Conservation (phyloP, 108 stramenopile genomes). For the Mediolabrus comicus region DNA sequence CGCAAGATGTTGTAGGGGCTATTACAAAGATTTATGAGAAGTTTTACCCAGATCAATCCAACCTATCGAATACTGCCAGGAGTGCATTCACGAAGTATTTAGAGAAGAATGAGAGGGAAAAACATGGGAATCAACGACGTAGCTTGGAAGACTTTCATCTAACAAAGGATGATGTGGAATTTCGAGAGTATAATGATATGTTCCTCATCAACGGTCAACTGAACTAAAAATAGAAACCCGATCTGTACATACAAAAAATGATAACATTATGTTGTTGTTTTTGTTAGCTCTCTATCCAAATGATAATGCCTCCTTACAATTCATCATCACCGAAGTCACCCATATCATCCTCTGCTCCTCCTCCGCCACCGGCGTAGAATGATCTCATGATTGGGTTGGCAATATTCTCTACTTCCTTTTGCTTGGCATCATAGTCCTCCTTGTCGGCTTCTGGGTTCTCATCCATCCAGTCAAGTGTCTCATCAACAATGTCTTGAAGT, state of each 20-base stretch:
- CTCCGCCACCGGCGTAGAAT: constrained; percentile 19
- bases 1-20: background rate
- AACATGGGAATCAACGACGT: background rate
- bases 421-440: constrained; percentile 68
- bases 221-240: background rate
- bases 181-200: background rate
- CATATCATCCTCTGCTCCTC: constrained; percentile 56
- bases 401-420: constrained; percentile 71
- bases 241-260: background rate
- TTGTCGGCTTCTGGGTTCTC: constrained; percentile 69
- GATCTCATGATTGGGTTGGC: constrained; percentile 69
- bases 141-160: background rate
- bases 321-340: constrained; percentile 57
- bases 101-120: background rate
- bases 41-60: background rate
- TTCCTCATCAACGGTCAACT: background rate
- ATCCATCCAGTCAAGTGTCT: constrained; percentile 75
- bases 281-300: background rate
- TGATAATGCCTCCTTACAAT: constrained; percentile 25
- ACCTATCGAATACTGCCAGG: background rate
- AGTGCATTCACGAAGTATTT: background rate
- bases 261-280: background rate
- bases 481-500: constrained; percentile 56
- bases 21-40: background rate
- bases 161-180: background rate